Evolutionary conservation across 257 asterid species (phyloP), one percentile per base, ranked within the genome.

Genomic region (Gentiana macrophylla): DNA sequence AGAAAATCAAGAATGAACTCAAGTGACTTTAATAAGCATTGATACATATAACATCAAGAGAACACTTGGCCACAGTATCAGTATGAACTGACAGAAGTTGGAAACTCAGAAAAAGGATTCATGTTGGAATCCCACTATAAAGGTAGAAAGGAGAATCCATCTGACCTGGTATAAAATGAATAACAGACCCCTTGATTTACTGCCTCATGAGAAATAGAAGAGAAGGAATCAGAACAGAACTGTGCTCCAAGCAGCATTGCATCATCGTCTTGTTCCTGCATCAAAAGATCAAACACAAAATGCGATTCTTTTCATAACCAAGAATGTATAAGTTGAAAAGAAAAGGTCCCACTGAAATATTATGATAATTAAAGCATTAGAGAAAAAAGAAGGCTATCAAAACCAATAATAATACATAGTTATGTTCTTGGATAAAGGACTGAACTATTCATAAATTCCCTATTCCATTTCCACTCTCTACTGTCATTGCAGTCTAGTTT

Each of bases 191-290:
- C 95, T 52, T 72, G 63, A 8, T 68, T 60, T 57, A 70, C 76
- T 51, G 75, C 77, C 52, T 77, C 81, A 24, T 69, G 79, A 63
- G 90, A 78, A 61, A 92, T 74, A 35, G 95, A 77, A 66, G 94
- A 77, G 67, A 92, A 88, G 35, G 86, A 78, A 83, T 92, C 97
- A 8, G 82, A 81, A 80, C 94, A 92, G 73, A 92, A 88, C 65
- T 83, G 95, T 60, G 97, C 99, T 67, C 80, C 92, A 52, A 92
- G 70, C 53, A 92, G 74, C 89, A 92, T 85, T 52, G 95, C 88
- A 38, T 92, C 99, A 60, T 92, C 81, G 67, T 92, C 95, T 67
- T 77, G 89, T 70, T 88, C 99, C 97, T 92, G 75, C 63, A 67
- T 62, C 38, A 48, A 59, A 57, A 32, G 8, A 47, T 38, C 24